These are phyloP conservation scores for Termitomyces sp. DNA, from an alignment of 768 basidiomycete genomes.

Conservation along the genomic window DNA sequence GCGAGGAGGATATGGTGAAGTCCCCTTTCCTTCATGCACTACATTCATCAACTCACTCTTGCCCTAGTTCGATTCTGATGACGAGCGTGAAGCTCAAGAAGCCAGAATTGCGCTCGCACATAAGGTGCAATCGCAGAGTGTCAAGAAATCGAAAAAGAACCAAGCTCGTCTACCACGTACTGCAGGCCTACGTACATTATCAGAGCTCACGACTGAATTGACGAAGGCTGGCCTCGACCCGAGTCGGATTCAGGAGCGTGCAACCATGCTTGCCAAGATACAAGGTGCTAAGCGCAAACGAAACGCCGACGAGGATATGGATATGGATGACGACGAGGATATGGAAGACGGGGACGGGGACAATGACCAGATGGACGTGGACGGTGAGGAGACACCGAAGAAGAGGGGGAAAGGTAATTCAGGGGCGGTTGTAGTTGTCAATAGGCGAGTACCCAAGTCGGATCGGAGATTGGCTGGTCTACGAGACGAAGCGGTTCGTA, in stretches of 20 bases:
- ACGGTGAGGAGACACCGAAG: constrained; percentile 42
- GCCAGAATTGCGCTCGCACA: constrained; percentile 52
- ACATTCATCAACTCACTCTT: neutral
- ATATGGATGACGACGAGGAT: constrained; percentile 46
- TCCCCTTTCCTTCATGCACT: neutral
- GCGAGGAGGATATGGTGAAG: constrained; percentile 79
- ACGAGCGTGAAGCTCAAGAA: constrained; percentile 73
- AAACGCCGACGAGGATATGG: constrained; percentile 47
- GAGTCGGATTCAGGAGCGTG: constrained; percentile 83
- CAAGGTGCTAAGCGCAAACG: constrained; percentile 70
- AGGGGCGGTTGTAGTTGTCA: constrained; percentile 45
- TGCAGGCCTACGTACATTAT: constrained; percentile 63
- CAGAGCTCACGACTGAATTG: constrained; percentile 73
- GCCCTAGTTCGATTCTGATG: constrained; percentile 55
- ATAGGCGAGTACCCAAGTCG: constrained; percentile 53
- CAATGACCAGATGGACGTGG: constrained; percentile 39
- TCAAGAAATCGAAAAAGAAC: constrained; percentile 89
- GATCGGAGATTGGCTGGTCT: constrained; percentile 78
- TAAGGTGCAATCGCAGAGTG: constrained; percentile 66
- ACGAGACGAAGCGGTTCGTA: constrained; percentile 64
- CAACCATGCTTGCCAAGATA: constrained; percentile 71
- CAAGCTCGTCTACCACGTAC: constrained; percentile 71
- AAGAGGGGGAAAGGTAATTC: constrained; percentile 62
- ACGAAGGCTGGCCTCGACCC: constrained; percentile 90
- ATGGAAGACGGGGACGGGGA: constrained; percentile 39